These are phyloP conservation scores for Stachybotrys chartarum DNA, from an alignment of 2,329 filamentous ascomycete species.

Conservation along the genomic window DNA sequence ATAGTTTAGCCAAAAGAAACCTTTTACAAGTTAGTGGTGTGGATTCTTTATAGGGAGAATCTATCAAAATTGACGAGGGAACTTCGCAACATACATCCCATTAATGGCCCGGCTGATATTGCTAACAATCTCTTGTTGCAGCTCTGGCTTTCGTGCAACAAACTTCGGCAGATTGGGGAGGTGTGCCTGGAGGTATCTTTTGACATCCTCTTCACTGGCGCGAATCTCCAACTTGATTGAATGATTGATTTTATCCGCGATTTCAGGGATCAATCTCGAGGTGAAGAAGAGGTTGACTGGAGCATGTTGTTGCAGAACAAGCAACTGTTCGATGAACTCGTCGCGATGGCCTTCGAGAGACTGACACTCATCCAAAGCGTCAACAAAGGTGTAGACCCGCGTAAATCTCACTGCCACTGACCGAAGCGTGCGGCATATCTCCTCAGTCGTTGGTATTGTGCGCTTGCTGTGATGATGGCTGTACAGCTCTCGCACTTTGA, in stretches of 20 bases:
- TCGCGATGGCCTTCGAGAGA: neutral
- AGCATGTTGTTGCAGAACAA: neutral
- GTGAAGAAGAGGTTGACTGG: neutral
- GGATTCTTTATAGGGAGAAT: too few species aligned
- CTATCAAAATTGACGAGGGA: too few species aligned
- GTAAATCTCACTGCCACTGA: neutral
- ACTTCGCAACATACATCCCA: neutral
- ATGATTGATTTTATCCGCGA: neutral
- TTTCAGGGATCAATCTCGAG: neutral
- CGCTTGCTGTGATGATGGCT: neutral
- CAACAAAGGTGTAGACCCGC: neutral
- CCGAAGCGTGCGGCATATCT: neutral
- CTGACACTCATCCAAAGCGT: neutral
- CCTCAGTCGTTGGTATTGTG: neutral
- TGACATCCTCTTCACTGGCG: neutral
- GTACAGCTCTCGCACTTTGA: neutral
- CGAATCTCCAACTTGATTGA: neutral
- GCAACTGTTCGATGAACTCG: neutral
- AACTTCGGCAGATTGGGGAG: neutral
- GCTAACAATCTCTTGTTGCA: neutral
- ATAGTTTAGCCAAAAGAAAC: neutral
- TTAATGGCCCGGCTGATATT: neutral
- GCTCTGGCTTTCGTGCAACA: neutral
- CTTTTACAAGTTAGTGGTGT: neutral
- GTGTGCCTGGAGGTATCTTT: neutral